Base-by-base conservation (phyloP, 345 rosid species). In the Populus nigra region DNA sequence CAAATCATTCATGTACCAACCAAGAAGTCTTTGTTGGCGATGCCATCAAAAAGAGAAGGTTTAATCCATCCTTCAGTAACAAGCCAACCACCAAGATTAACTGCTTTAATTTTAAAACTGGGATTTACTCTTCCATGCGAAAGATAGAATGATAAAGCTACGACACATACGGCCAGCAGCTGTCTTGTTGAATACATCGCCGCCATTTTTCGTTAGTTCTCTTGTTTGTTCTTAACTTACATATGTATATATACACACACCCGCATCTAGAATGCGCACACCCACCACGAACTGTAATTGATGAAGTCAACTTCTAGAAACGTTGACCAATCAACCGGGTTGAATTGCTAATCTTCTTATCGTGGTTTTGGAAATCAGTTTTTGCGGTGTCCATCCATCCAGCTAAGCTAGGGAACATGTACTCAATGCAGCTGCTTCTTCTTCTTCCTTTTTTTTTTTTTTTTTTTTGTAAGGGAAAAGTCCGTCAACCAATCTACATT, bases 11-110 rank as follows among this genome's bases (percentile, higher is more conserved):
- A 3, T 17, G 15, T 1, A 55, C 50, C n/a, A 72, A 89, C 94
- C 91, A 91, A 76, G 76, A 91, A 87, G 76, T 91, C 89, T 73
- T 83, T 87, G 85, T 89, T 87, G 75, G 88, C 76, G 81, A 91
- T 89, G 78, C 88, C 89, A 45, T 91, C 84, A 20, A 91, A 91
- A 33, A 91, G 92, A 73, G 91, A 83, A 50, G 92, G 94, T 29
- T 87, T 85, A 63, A 88, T 91, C 94, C 92, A 89, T 39, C 91
- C 91, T 89, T 89, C 94, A 0, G 90, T 84, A 15, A 91, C 89
- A 0, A 89, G 83, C 94, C 94, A 91, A 11, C 94, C 94, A 72
- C 92, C 92, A 16, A 91, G 92, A 79, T 85, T 89, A 65, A 86
- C 94, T 16, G 94, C 94, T 84, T 71, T 84, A 22, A 87, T 43